These are phyloP conservation scores for Bothriochloa decipiens DNA, from an alignment of 176 grass and related monocot genomes.

Conservation along the genomic window DNA sequence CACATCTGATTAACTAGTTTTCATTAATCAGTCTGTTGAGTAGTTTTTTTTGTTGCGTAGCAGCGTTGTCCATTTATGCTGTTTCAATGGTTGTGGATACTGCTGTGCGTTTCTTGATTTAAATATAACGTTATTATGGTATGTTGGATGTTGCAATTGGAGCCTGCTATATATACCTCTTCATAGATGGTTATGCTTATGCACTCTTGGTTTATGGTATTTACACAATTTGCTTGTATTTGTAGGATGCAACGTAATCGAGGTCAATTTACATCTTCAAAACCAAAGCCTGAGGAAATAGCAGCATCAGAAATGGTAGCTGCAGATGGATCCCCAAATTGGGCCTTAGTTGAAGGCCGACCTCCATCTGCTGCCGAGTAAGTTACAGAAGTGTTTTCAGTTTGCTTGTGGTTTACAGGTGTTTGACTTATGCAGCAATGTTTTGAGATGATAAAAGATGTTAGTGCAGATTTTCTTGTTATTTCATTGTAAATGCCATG, in stretches of 20 bases:
- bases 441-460: constrained; percentile 11
- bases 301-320: constrained; percentile 44
- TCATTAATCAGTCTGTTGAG: not conserved
- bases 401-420: constrained; percentile 31
- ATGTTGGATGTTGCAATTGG: not conserved
- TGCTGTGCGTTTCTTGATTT: constrained; percentile 2
- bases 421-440: constrained; percentile 11
- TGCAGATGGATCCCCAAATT: constrained; percentile 70
- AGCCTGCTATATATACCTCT: constrained; percentile 2
- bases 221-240: not conserved
- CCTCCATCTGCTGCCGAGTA: constrained; percentile 87
- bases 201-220: too few relatives aligned
- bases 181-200: not conserved
- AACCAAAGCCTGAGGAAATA: constrained; percentile 79
- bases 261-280: constrained; percentile 97
- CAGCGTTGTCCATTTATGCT: not conserved
- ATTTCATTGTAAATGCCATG: constrained; percentile 13
- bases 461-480: not conserved
- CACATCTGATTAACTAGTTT: not conserved
- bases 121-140: not conserved
- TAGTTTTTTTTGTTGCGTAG: constrained; percentile 19
- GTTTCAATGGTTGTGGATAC: constrained; percentile 20
- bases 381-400: constrained; percentile 23
- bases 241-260: constrained; percentile 97
- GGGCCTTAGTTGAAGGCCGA: constrained; percentile 83